Conservation (phyloP, 345 rosid species). For the Corymbia maculata region DNA sequence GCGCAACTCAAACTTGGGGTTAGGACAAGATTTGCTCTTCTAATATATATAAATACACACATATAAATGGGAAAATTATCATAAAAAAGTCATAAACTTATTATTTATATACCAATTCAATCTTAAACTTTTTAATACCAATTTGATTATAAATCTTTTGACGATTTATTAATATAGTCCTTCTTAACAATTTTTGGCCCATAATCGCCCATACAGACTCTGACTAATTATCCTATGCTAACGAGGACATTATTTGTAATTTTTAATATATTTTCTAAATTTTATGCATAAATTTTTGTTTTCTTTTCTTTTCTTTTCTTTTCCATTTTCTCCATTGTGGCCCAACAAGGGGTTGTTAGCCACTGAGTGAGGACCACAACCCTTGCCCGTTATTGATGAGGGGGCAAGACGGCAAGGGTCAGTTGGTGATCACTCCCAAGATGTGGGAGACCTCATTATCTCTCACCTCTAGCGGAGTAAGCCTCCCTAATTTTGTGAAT, state of each 20-base stretch:
- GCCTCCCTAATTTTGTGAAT: not conserved
- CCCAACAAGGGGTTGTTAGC: rapidly evolving
- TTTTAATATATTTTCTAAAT: not conserved
- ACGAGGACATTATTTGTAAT: not conserved
- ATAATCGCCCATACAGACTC: rapidly evolving
- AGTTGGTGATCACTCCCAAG: not conserved
- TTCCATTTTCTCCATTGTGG: not conserved
- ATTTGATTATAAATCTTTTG: not conserved
- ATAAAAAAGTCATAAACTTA: not conserved
- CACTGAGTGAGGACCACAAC: rapidly evolving
- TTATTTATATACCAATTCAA: not conserved
- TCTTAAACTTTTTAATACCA: not conserved
- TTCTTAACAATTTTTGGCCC: not conserved
- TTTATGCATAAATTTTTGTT: not conserved
- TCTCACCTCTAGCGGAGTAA: not conserved
- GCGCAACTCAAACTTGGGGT: not conserved
- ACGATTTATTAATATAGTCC: not conserved
- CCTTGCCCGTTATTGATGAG: rapidly evolving
- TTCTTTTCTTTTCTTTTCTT: not conserved
- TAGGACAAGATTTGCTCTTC: not conserved
- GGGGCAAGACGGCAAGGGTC: not conserved
- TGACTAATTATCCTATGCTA: rapidly evolving
- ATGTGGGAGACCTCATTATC: not conserved
- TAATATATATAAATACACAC: not conserved
- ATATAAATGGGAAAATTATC: not conserved